phyloP scores from a whole-genome alignment of 1,284 basidiomycete genomes.

The Thelephora terrestris region DNA sequence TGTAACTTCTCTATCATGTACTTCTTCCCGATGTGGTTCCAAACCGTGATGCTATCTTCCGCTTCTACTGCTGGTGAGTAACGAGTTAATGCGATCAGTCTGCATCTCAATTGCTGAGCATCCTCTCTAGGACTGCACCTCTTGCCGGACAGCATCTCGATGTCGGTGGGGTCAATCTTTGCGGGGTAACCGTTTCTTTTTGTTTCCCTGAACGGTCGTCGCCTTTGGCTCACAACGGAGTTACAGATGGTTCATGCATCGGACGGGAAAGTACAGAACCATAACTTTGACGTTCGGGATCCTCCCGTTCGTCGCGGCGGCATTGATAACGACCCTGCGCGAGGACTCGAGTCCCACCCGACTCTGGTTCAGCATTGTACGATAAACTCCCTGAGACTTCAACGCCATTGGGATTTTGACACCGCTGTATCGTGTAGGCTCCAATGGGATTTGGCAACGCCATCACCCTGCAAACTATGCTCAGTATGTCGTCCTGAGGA shows the following conservation, averaged over 20 bases:
- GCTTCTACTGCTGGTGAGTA: slow-evolving; percentile 40
- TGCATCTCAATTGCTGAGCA: background rate
- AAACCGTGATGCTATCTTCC: slow-evolving; percentile 66
- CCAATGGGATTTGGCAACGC: slow-evolving; percentile 77
- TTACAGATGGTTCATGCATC: slow-evolving; percentile 59
- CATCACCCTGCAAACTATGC: slow-evolving; percentile 69
- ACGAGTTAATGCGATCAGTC: background rate
- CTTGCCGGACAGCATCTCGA: slow-evolving; percentile 66
- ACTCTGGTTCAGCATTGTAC: slow-evolving; percentile 70
- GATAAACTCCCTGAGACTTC: slow-evolving; percentile 10
- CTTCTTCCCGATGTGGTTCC: slow-evolving; percentile 84
- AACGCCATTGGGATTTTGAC: background rate
- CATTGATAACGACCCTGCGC: slow-evolving; percentile 45
- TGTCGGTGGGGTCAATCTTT: slow-evolving; percentile 68
- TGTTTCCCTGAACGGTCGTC: background rate
- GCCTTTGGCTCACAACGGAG: background rate
- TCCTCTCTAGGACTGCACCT: slow-evolving; percentile 55
- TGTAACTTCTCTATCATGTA: slow-evolving; percentile 73
- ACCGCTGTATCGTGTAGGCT: slow-evolving; percentile 40
- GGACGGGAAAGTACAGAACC: slow-evolving; percentile 67
- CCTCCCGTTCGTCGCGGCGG: slow-evolving; percentile 57
- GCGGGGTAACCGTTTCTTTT: slow-evolving; percentile 40
- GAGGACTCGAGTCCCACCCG: slow-evolving; percentile 51
- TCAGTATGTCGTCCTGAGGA: slow-evolving; percentile 41
- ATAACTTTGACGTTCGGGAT: slow-evolving; percentile 64